Evolutionary conservation across 345 rosid species (phyloP).

Genomic region (Anastatica hierochuntica): DNA sequence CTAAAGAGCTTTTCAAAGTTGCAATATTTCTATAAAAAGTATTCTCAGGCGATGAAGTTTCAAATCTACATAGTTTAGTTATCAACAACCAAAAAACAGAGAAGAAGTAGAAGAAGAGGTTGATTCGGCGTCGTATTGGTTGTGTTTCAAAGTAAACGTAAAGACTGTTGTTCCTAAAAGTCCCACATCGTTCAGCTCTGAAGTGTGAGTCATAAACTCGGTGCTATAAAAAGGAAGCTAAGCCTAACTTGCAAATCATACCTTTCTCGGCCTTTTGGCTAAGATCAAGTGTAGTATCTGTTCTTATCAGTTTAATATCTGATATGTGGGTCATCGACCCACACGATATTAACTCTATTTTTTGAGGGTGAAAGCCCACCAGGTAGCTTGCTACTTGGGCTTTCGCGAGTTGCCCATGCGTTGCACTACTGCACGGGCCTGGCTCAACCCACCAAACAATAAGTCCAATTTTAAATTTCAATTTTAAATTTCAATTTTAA

Average conservation of each 20-base stretch:
- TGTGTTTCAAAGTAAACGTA: too few species aligned
- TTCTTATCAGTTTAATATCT: conserved; percentile 63
- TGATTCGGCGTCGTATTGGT: too few species aligned
- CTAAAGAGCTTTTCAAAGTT: too few species aligned
- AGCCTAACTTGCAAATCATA: too few species aligned
- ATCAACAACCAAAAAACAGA: too few species aligned
- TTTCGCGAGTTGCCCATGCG: background rate
- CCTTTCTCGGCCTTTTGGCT: conserved; percentile 73
- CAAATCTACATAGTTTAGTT: too few species aligned
- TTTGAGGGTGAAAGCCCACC: conserved; percentile 13
- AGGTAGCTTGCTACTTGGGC: conserved; percentile 9
- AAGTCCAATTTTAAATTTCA: background rate
- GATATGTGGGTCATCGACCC: conserved; percentile 31
- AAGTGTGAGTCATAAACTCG: background rate
- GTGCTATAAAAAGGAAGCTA: too few species aligned
- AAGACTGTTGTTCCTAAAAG: background rate
- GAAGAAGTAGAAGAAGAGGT: too few species aligned
- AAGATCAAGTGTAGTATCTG: conserved; percentile 62
- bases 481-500: background rate
- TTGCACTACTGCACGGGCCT: conserved; percentile 10
- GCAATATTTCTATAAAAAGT: too few species aligned
- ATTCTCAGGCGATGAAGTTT: too few species aligned
- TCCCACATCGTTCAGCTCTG: background rate
- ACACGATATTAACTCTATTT: conserved; percentile 25
- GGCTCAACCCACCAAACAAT: background rate